Conservation (phyloP, 2,329 filamentous ascomycete genomes). For the Colletotrichum plurivorum region DNA sequence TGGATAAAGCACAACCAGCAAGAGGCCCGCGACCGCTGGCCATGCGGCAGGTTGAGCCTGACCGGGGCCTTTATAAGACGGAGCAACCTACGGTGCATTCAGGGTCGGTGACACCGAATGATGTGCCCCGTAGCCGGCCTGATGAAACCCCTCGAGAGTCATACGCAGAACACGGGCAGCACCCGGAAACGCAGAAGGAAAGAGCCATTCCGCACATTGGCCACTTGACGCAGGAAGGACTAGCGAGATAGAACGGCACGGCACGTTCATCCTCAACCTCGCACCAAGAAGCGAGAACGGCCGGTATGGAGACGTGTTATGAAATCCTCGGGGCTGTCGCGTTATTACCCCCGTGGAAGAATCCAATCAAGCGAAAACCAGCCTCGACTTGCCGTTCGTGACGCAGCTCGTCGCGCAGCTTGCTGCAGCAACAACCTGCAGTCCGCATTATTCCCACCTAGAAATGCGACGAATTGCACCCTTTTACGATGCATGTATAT, state of each 20-base stretch:
- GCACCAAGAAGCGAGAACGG: not conserved
- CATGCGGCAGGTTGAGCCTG: not conserved
- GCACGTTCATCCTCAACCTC: not conserved
- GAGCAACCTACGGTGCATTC: constrained; percentile 22
- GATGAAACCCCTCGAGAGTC: constrained; percentile 10
- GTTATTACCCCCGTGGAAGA: not conserved
- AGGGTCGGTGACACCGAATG: constrained; percentile 22
- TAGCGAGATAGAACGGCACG: constrained; percentile 28
- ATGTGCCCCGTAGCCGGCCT: constrained; percentile 15
- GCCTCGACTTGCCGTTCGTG: not conserved
- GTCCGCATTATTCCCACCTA: not conserved
- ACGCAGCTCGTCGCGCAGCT: not conserved
- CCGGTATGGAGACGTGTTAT: not conserved
- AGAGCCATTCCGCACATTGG: constrained; percentile 27
- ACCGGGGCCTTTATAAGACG: not conserved
- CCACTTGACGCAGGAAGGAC: constrained; percentile 33
- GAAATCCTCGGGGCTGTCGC: no score
- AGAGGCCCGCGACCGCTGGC: not conserved
- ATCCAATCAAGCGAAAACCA: not conserved
- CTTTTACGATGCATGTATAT: constrained; percentile 9
- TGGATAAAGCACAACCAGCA: constrained; percentile 26
- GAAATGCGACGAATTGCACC: not conserved
- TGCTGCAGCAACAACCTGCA: not conserved
- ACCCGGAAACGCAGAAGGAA: constrained; percentile 25
- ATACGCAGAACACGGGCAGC: constrained; percentile 11